Conservation (phyloP, 805 yeast species). For the Candida namnaoensis region DNA sequence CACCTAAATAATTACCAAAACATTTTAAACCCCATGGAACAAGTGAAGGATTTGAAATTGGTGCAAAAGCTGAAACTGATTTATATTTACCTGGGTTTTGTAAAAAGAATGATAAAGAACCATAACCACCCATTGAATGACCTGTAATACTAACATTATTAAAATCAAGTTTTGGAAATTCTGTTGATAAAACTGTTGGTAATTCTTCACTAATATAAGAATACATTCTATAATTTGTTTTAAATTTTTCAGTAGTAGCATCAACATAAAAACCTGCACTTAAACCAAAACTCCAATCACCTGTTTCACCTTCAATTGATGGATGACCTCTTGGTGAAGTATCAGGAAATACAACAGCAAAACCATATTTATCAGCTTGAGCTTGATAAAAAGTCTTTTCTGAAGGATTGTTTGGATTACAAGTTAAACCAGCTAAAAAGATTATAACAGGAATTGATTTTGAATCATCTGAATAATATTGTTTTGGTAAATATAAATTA, state of each 20-base stretch:
- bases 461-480: slow-evolving; percentile 18
- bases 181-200: slow-evolving; percentile 30
- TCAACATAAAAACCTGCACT: slow-evolving; percentile 95
- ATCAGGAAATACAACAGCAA: slow-evolving; percentile 90
- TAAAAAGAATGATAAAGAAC: slow-evolving; percentile 69
- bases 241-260: slow-evolving; percentile 70
- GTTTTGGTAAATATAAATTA: slow-evolving; percentile 72
- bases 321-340: slow-evolving; percentile 87
- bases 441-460: slow-evolving; percentile 59
- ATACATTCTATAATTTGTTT: slow-evolving; percentile 75
- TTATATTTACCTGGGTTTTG: slow-evolving; percentile 64
- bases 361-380: slow-evolving; percentile 72
- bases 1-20: slow-evolving; percentile 71
- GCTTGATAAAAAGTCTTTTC: slow-evolving; percentile 88
- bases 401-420: slow-evolving; percentile 87
- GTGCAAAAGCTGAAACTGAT: slow-evolving; percentile 85
- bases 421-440: slow-evolving; percentile 84
- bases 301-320: slow-evolving; percentile 69
- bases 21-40: slow-evolving; percentile 88
- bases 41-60: slow-evolving; percentile 71
- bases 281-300: slow-evolving; percentile 82
- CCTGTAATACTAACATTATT: slow-evolving; percentile 73
- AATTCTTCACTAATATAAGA: slow-evolving; percentile 73
- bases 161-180: slow-evolving; percentile 45
- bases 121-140: slow-evolving; percentile 98